phyloP scores from a whole-genome alignment of 2,329 filamentous ascomycete genomes.

The Huntiella savannae region DNA sequence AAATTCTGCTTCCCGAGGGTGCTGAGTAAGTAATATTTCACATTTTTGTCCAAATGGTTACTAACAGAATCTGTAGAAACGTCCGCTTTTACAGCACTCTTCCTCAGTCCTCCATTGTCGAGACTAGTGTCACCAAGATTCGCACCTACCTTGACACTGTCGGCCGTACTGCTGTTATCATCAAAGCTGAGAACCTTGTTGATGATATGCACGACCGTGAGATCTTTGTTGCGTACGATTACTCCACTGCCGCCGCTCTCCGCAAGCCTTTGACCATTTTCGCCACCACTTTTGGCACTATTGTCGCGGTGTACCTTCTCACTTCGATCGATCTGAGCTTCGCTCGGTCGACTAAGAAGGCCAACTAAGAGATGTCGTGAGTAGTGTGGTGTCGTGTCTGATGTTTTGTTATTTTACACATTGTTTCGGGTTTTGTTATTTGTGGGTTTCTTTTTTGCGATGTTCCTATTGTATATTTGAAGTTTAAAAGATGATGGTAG shows the following conservation, averaged over 20 bases:
- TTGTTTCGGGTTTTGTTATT: too few relatives aligned
- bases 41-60: background rate
- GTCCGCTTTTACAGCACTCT: slow-evolving; percentile 59
- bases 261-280: slow-evolving; percentile 79
- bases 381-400: too few relatives aligned
- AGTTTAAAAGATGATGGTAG: too few relatives aligned
- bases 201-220: slow-evolving; percentile 78
- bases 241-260: slow-evolving; percentile 52
- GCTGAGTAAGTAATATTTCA: slow-evolving; percentile 43
- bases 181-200: slow-evolving; percentile 71
- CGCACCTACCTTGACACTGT: slow-evolving; percentile 87
- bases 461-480: too few relatives aligned
- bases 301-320: slow-evolving; percentile 54
- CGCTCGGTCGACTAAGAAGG: slow-evolving; percentile 13
- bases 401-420: too few relatives aligned
- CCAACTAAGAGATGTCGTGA: background rate
- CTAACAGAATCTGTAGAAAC: slow-evolving; percentile 35
- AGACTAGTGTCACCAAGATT: slow-evolving; percentile 42
- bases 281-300: slow-evolving; percentile 51
- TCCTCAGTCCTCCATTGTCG: slow-evolving; percentile 41
- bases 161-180: slow-evolving; percentile 62
- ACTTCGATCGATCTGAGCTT: slow-evolving; percentile 71
- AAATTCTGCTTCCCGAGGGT: slow-evolving; percentile 78
- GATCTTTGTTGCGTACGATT: slow-evolving; percentile 74
- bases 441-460: too few relatives aligned